Base-by-base conservation (phyloP, 495 filamentous ascomycete genomes). In the Penicillium robsamsonii region DNA sequence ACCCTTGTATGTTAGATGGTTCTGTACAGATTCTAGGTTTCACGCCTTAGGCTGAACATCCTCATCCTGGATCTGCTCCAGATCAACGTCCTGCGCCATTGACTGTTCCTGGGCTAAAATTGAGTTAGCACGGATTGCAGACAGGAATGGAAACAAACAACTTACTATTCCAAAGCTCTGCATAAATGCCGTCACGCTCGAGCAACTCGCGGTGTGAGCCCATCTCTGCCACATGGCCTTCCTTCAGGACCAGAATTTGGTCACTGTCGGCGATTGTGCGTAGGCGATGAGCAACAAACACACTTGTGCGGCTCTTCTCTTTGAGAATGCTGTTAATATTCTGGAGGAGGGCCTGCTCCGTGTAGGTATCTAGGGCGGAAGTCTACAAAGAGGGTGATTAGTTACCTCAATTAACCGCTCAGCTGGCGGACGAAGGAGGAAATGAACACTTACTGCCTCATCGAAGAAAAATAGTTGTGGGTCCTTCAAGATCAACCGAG, bases 381-480 rank as follows among this genome's bases (percentile, higher is more conserved):
- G 95, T 98, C 73, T 86, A 65, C 11, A 37, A 3, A 33, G 11
- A 12, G 17, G 0, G 18, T 40, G 7, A 31, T 40, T 58, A 65
- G 42, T 45, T 44, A 13, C 17, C 24, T 17, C n/a, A 9, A 29
- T 61, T 55, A 60, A 53, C 44, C 43, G 10, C 12, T 60, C 41
- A 54, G 31, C 31, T 51, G 1, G 7, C 13, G 25, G 15, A 4
- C 11, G 3, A 20, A 15, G 2, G 1, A 5, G n/a, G 40, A 27
- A 52, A 42, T 25, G 42, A 44, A 31, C 4, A 79, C 82, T 65
- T 74, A 86, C 84, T 42, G 94, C 94, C 76, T 98, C 94, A 64
- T 98, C 94, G 61, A 97, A 97, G 81, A 98, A 97, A 1, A 97
- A 75, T 33, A 97, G 72, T 6, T 91, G 88, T 1, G 94, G 93